Evolutionary conservation across 805 yeast species (phyloP).

Genomic region (Hagleromyces aurorensis): DNA sequence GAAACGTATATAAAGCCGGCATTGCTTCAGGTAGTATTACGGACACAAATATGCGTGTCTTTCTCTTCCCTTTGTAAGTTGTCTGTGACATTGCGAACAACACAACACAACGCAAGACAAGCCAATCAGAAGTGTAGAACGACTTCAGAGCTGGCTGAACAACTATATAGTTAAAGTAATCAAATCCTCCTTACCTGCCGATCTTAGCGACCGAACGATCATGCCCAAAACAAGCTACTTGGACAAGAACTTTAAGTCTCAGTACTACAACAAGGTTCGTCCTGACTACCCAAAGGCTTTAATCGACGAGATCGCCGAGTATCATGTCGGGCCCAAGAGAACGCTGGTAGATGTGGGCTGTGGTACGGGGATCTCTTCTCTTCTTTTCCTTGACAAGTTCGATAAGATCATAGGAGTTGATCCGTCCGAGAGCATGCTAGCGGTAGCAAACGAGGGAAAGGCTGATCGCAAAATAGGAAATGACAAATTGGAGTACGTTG

Average conservation of each 20-base stretch:
- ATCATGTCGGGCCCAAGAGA: constrained; percentile 32
- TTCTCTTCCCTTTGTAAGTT: no score
- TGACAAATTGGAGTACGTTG: constrained; percentile 10
- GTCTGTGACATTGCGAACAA: no score
- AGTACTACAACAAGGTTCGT: constrained; percentile 9
- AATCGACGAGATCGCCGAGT: constrained; percentile 35
- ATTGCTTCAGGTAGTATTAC: no score
- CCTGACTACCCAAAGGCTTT: constrained; percentile 47
- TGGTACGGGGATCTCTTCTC: constrained; percentile 64
- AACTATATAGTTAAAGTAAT: no score
- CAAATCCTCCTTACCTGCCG: no score
- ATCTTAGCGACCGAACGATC: no score
- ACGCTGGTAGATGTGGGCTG: constrained; percentile 53
- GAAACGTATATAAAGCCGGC: no score
- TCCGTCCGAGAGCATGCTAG: constrained; percentile 46
- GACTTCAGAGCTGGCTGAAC: no score
- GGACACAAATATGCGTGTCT: no score
- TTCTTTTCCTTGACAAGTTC: constrained; percentile 35
- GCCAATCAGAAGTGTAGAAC: no score
- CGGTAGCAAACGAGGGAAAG: constrained; percentile 29
- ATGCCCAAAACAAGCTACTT: constrained; percentile 11
- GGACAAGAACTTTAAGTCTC: constrained; percentile 8
- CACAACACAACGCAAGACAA: no score
- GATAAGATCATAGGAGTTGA: constrained; percentile 49
- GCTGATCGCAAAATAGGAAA: no score